Percentiles rank a stretch among this genome's conserved stretches.
phyloP scores from a whole-genome alignment of 2,329 filamentous ascomycete species.

The Claviceps pazoutovae region DNA sequence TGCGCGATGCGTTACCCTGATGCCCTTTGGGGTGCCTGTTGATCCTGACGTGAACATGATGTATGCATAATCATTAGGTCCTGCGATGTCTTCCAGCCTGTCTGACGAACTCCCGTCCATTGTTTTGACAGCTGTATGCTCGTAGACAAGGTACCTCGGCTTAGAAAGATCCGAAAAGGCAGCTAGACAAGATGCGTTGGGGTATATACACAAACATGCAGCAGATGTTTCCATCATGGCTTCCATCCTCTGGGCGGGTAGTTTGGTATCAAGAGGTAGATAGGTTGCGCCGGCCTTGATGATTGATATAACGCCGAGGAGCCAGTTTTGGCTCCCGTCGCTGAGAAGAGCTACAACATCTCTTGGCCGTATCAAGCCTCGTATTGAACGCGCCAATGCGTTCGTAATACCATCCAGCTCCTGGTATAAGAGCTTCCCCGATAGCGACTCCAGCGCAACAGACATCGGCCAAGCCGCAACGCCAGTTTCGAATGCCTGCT shows the following conservation, averaged over 20 bases:
- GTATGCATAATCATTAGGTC: background rate
- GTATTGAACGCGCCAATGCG: background rate
- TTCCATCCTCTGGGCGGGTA: background rate
- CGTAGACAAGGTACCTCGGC: background rate
- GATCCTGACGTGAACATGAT: background rate
- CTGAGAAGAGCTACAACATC: background rate
- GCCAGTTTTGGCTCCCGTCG: background rate
- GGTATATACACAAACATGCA: background rate
- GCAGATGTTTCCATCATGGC: background rate
- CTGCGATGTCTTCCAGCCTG: background rate
- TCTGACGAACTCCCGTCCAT: background rate
- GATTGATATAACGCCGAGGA: background rate
- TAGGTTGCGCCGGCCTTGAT: background rate
- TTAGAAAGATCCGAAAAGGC: background rate
- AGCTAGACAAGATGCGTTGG: background rate
- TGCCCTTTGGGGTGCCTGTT: background rate
- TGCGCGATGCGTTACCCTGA: background rate
- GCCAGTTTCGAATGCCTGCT: background rate
- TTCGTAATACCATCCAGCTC: background rate
- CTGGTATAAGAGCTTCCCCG: background rate
- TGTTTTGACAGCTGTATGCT: background rate
- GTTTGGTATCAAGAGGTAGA: background rate
- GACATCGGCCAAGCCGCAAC: background rate
- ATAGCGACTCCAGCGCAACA: background rate
- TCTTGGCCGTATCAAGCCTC: background rate